Evolutionary conservation across 2,329 filamentous ascomycete species (phyloP).

Genomic region (Aspergillus versicolor): DNA sequence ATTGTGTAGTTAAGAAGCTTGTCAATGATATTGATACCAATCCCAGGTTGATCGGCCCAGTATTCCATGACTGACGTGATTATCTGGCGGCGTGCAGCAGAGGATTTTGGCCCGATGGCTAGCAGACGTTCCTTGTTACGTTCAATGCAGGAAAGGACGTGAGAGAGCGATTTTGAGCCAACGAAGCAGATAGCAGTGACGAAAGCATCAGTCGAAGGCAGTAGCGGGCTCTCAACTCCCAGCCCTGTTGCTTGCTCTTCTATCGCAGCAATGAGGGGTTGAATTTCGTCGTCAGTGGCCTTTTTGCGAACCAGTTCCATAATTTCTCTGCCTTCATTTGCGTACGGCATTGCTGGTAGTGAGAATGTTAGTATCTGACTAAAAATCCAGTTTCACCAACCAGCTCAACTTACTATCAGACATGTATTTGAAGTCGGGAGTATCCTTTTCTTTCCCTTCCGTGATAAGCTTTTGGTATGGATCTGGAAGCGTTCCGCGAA

Average conservation of each 20-base stretch:
- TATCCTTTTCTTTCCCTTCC: conserved; percentile 87
- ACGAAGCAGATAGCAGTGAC: conserved; percentile 91
- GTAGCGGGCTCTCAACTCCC: conserved; percentile 69
- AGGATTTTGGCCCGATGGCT: conserved; percentile 71
- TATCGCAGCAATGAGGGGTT: conserved; percentile 75
- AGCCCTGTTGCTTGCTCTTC: conserved; percentile 72
- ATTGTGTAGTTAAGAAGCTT: conserved; percentile 98
- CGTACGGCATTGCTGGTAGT: conserved; percentile 69
- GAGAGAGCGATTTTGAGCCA: conserved; percentile 92
- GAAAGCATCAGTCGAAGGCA: conserved; percentile 89
- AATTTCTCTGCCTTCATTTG: conserved; percentile 79
- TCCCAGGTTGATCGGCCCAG: conserved; percentile 89
- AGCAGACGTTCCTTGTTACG: conserved; percentile 87
- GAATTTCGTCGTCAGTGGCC: conserved; percentile 81
- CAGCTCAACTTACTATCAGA: conserved; percentile 60
- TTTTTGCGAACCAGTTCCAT: conserved; percentile 78
- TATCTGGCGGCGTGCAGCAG: conserved; percentile 79
- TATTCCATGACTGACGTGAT: conserved; percentile 87
- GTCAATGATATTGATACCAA: conserved; percentile 89
- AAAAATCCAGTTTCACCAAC: background rate
- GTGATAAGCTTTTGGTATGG: conserved; percentile 79
- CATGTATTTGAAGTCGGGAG: conserved; percentile 91
- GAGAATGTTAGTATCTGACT: conserved; percentile 14
- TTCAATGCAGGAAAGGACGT: conserved; percentile 93
- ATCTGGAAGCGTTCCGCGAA: conserved; percentile 87